Percentiles rank a stretch among this genome's conserved stretches.
phyloP scores from a whole-genome alignment of 2,329 filamentous ascomycete genomes.

The Elsinoe batatas region DNA sequence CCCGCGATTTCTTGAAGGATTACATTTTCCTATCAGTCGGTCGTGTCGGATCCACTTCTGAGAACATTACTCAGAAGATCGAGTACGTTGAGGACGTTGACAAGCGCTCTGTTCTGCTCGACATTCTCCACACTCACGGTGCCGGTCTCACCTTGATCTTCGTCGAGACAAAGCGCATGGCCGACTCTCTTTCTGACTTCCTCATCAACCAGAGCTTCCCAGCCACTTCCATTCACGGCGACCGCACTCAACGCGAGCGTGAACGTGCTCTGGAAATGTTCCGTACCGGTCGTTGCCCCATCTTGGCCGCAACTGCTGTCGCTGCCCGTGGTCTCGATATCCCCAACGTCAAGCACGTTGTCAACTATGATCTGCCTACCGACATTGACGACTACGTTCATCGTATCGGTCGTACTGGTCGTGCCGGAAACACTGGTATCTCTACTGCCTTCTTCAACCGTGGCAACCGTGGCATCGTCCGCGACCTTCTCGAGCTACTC shows the following conservation, averaged over 20 bases:
- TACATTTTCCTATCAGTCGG: constrained; percentile 98
- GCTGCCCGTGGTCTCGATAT: constrained; percentile 82
- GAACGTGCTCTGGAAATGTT: constrained; percentile 97
- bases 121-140: constrained; percentile 91
- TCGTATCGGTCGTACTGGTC: constrained; percentile 98
- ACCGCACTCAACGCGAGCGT: constrained; percentile 97
- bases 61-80: constrained; percentile 99
- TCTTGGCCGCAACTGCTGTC: constrained; percentile 92
- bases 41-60: constrained; percentile 97
- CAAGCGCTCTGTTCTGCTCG: constrained; percentile 94
- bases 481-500: constrained; percentile 90
- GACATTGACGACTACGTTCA: constrained; percentile 99
- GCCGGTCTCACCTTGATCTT: constrained; percentile 90
- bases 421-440: constrained; percentile 97
- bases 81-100: constrained; percentile 95
- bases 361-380: constrained; percentile 99
- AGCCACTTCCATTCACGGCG: constrained; percentile 95
- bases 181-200: constrained; percentile 94
- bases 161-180: constrained; percentile 99
- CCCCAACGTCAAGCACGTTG: constrained; percentile 89
- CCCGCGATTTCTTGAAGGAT: constrained; percentile 96
- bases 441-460: constrained; percentile 99
- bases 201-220: constrained; percentile 98
- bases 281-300: constrained; percentile 89
- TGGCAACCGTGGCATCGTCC: constrained; percentile 94